These are phyloP conservation scores for Teratosphaeria epicoccoides DNA, from an alignment of 2,329 filamentous ascomycete species.

Conservation along the genomic window DNA sequence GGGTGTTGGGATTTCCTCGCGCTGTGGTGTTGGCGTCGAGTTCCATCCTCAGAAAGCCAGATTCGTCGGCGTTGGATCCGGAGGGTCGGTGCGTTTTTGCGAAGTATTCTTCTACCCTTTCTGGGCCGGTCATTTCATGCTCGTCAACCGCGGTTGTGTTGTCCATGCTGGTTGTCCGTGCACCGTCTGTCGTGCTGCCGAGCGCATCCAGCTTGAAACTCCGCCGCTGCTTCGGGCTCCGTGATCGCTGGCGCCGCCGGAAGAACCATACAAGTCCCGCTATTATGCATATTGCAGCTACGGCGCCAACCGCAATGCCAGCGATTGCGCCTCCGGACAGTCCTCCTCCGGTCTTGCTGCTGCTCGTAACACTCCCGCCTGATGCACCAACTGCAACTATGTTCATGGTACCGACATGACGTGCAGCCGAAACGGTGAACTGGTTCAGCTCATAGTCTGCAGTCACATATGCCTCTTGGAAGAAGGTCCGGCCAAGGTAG, in stretches of 20 bases:
- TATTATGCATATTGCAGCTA: not conserved
- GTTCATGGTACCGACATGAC: not conserved
- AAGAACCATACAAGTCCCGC: not conserved
- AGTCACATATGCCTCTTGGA: constrained; percentile 18
- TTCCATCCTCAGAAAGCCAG: not conserved
- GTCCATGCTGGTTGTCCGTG: not conserved
- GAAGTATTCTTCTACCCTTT: not conserved
- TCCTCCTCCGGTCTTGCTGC: no score
- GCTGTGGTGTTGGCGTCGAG: not conserved
- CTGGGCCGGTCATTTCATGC: not conserved
- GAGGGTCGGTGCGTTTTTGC: not conserved
- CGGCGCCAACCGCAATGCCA: constrained; percentile 1
- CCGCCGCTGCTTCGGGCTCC: not conserved
- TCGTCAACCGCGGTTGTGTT: not conserved
- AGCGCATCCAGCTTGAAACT: not conserved
- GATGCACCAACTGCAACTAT: not conserved
- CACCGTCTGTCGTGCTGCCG: not conserved
- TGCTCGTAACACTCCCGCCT: not conserved
- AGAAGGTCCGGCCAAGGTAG: constrained; percentile 19
- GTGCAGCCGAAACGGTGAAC: constrained; percentile 1
- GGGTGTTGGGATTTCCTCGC: not conserved
- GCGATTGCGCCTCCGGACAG: not conserved
- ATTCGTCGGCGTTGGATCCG: not conserved
- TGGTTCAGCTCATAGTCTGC: not conserved
- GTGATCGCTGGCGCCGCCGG: not conserved